These are phyloP conservation scores for Pogostemon cablin DNA, from an alignment of 257 asterid genomes.

Conservation along the genomic window DNA sequence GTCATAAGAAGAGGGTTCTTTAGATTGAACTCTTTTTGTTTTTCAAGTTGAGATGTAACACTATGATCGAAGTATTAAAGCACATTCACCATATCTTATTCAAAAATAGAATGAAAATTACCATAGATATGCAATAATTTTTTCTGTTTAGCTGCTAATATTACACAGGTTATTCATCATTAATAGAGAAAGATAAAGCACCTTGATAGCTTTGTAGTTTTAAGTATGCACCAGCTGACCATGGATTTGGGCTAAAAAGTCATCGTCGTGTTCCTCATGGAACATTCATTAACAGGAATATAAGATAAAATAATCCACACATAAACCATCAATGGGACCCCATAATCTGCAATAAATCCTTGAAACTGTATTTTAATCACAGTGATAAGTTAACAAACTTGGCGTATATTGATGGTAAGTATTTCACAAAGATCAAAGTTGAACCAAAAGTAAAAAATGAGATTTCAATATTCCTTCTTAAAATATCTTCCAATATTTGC, in stretches of 20 bases:
- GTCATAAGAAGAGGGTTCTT: constrained; percentile 95
- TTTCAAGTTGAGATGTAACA: constrained; percentile 96
- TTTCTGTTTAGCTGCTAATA: neutral
- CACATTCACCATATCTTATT: constrained; percentile 86
- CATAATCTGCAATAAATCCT: constrained; percentile 91
- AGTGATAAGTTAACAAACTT: constrained; percentile 31
- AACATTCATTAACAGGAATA: constrained; percentile 65
- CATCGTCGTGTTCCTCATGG: constrained; percentile 85
- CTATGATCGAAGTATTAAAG: constrained; percentile 93
- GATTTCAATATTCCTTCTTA: neutral
- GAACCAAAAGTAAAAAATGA: constrained; percentile 8
- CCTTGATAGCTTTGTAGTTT: constrained; percentile 95
- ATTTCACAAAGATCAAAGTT: neutral
- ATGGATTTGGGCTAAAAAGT: constrained; percentile 96
- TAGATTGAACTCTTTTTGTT: constrained; percentile 86
- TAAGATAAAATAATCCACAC: constrained; percentile 90
- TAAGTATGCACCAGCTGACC: constrained; percentile 91
- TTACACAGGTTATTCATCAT: neutral
- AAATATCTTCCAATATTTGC: neutral
- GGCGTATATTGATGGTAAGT: neutral
- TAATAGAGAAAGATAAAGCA: constrained; percentile 29
- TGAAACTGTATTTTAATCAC: constrained; percentile 68
- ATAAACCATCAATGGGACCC: constrained; percentile 93
- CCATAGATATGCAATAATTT: neutral
- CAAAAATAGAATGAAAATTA: constrained; percentile 25